Base-by-base conservation (phyloP, 305 asterid genomes). In the Salvia sclarea region DNA sequence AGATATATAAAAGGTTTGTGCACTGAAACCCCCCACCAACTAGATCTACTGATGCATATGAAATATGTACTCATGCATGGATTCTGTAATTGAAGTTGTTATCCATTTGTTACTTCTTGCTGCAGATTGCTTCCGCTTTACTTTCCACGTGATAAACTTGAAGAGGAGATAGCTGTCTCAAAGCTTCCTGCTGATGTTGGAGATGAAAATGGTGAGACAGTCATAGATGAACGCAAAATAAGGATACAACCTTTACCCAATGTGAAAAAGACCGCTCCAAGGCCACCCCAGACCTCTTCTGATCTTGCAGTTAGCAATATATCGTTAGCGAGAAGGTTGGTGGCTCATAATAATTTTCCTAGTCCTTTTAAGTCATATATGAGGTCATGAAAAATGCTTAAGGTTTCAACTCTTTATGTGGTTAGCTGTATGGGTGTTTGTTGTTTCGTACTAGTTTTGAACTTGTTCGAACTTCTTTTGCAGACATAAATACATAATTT, bases 151-250 rank as follows among this genome's bases (percentile, higher is more conserved):
- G 89, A 89, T 76, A 87, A 80, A 49, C 85, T 83, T 37, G 98
- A 92, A 79, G 98, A 89, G 78, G 88, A 83, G 76, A 72, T 92
- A 54, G 96, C 95, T 63, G 71, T 79, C 37, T 75, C 82, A 30
- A 89, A 89, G 78, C 95, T 91, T 72, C 98, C 96, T 74, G 91
- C 92, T 33, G 98, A 91, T 78, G 98, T 91, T 74, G 96, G 98
- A 68, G 98, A 91, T 86, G 96, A 89, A 83, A 87, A 91, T 82
- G 98, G 98, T 35, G 98, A 89, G 75, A 87, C 95, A 22, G 75
- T 82, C 73, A 87, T 86, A 62, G 92, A 82, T 71, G 98, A 91
- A 71, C 90, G 98, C 47, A 86, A 91, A 78, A 91, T 91, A 77
- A 82, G 98, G 84, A 91, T 92, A 80, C 80, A 81, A 64, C 89